Evolutionary conservation across 805 yeast genomes (phyloP).

Genomic region (Kodamaea leandrae): DNA sequence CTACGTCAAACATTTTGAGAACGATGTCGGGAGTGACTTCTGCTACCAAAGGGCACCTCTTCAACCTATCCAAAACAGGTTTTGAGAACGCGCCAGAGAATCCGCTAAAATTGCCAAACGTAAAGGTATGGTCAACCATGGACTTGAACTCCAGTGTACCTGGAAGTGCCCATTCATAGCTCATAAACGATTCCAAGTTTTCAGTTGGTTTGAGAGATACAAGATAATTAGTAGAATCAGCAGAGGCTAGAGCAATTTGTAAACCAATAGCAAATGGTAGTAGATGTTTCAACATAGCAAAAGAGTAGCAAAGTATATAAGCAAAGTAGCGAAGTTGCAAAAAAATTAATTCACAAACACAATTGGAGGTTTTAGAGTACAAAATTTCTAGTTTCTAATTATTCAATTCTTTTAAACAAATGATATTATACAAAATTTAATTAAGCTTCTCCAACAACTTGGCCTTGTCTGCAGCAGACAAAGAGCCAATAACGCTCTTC

Average conservation of each 20-base stretch:
- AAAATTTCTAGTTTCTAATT: background rate
- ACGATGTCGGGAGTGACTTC: conserved; percentile 66
- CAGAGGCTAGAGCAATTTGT: background rate
- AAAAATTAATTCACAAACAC: conserved; percentile 1
- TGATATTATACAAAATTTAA: conserved; percentile 9
- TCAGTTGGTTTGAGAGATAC: conserved; percentile 51
- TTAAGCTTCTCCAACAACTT: conserved; percentile 26
- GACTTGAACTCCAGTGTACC: conserved; percentile 38
- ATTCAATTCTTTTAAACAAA: background rate
- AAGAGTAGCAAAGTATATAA: background rate
- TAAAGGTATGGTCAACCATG: conserved; percentile 49
- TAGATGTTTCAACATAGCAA: conserved; percentile 5
- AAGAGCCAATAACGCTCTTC: conserved; percentile 33
- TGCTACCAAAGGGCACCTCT: conserved; percentile 59
- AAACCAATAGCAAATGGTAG: background rate
- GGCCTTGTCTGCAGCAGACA: conserved; percentile 36
- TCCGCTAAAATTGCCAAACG: conserved; percentile 71
- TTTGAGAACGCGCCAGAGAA: conserved; percentile 61
- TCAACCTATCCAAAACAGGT: conserved; percentile 46
- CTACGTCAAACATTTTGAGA: conserved; percentile 53
- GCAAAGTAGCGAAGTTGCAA: too few relatives aligned
- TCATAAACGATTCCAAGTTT: conserved; percentile 47
- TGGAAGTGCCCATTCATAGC: conserved; percentile 31
- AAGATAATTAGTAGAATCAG: conserved; percentile 30
- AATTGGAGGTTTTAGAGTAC: conserved; percentile 1